phyloP scores from a whole-genome alignment of 345 rosid genomes.

The Euphorbia pulcherrima region DNA sequence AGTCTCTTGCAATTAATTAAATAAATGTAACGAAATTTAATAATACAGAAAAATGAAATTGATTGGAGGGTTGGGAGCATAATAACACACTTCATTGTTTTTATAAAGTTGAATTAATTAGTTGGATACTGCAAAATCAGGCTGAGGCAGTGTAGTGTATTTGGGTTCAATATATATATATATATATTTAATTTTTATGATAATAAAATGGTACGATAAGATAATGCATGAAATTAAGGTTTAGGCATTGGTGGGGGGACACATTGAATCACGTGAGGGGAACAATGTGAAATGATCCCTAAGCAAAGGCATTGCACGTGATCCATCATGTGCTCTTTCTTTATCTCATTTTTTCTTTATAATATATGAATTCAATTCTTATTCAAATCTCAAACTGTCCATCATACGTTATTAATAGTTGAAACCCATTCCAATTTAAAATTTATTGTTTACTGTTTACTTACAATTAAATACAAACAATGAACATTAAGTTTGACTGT shows the following conservation, averaged over 20 bases:
- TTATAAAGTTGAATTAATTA: too few relatives aligned
- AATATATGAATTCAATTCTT: not conserved
- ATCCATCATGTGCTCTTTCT: slow-evolving; percentile 46
- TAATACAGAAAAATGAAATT: too few relatives aligned
- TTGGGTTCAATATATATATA: not conserved
- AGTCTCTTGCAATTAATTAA: too few relatives aligned
- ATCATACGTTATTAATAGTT: not conserved
- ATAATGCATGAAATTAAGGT: not conserved
- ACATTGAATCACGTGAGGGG: slow-evolving; percentile 47
- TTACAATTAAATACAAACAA: too few relatives aligned
- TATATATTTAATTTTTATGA: not conserved
- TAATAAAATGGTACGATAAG: too few relatives aligned
- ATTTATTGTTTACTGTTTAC: not conserved
- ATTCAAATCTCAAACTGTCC: not conserved
- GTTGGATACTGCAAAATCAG: not conserved
- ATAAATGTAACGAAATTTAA: too few relatives aligned
- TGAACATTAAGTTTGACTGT: too few relatives aligned
- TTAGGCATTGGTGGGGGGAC: slow-evolving; percentile 21
- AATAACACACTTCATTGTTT: too few relatives aligned
- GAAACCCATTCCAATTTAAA: not conserved
- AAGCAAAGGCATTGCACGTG: slow-evolving; percentile 54
- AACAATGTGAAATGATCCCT: slow-evolving; percentile 54
- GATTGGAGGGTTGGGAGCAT: too few relatives aligned
- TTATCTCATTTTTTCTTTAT: not conserved
- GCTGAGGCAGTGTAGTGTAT: too few relatives aligned